A percentile compares a stretch with the other conserved stretches of the same genome.
Conservation (phyloP, 495 filamentous ascomycete species). For the Lophiostoma macrostomum region DNA sequence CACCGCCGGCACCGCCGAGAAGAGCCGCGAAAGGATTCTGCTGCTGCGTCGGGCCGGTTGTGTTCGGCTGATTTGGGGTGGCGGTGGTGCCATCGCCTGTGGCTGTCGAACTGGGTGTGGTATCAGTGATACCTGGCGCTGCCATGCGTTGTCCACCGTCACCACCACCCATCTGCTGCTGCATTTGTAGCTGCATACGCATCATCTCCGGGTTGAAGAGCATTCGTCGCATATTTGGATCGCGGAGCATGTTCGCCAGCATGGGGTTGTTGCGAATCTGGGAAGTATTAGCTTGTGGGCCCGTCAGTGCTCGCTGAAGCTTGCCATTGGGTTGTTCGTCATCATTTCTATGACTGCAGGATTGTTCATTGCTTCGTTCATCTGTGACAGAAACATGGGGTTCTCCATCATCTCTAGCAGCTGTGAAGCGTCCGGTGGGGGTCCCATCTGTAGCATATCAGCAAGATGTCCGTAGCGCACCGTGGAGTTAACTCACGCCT, state of each 20-base stretch:
- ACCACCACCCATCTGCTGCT: constrained; percentile 59
- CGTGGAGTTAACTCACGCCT: constrained; percentile 65
- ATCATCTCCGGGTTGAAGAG: constrained; percentile 89
- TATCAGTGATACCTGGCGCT: constrained; percentile 85
- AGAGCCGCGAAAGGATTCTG: constrained; percentile 44
- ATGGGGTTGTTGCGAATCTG: constrained; percentile 66
- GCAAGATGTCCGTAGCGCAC: constrained; percentile 34
- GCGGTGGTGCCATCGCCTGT: constrained; percentile 38
- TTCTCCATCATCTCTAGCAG: constrained; percentile 83
- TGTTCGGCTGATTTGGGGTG: constrained; percentile 37
- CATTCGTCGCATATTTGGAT: constrained; percentile 85
- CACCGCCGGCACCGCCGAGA: constrained; percentile 32
- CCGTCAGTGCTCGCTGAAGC: neutral
- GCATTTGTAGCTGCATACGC: constrained; percentile 74
- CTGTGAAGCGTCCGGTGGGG: constrained; percentile 73
- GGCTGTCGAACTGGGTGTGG: constrained; percentile 37
- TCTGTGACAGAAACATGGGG: constrained; percentile 72
- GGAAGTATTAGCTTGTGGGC: neutral
- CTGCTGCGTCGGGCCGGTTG: constrained; percentile 44
- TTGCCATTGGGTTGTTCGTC: constrained; percentile 78
- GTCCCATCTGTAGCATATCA: constrained; percentile 69
- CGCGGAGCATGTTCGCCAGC: constrained; percentile 77
- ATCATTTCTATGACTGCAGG: constrained; percentile 89
- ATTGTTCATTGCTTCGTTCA: constrained; percentile 94
- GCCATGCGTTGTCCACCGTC: constrained; percentile 62